A percentile compares a stretch with the other conserved stretches of the same genome.
Evolutionary conservation across 257 asterid species (phyloP).

Genomic region (Thymus mandschuricus): DNA sequence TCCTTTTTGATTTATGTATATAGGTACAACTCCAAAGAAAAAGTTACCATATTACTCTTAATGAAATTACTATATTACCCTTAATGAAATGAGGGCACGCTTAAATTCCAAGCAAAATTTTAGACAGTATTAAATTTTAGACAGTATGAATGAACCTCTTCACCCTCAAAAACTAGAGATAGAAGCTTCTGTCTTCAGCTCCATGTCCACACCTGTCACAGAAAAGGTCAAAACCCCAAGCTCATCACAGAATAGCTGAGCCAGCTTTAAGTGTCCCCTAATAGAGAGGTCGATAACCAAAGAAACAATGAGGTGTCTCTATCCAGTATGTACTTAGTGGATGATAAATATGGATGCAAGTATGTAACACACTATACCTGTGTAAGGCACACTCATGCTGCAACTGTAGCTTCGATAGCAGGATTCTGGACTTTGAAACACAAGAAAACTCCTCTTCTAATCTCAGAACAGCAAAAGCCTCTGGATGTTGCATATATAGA

Average conservation of each 20-base stretch:
- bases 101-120: too few relatives aligned
- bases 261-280: conserved; percentile 84
- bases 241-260: conserved; percentile 83
- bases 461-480: conserved; percentile 83
- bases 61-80: too few relatives aligned
- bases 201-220: conserved; percentile 92
- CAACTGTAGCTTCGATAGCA: conserved; percentile 76
- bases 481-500: conserved; percentile 43
- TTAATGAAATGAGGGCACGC: too few relatives aligned
- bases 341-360: conserved; percentile 6
- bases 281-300: conserved; percentile 25
- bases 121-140: too few relatives aligned
- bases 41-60: too few relatives aligned
- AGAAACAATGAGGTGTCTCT: conserved; percentile 28
- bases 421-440: conserved; percentile 79
- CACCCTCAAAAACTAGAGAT: too few relatives aligned
- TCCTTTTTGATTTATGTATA: too few relatives aligned
- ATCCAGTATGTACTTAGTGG: conserved; percentile 20
- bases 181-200: conserved; percentile 75
- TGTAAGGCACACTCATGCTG: conserved; percentile 89
- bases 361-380: conserved; percentile 43
- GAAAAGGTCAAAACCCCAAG: conserved; percentile 89
- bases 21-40: background rate
- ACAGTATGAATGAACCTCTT: too few relatives aligned
- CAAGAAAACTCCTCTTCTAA: conserved; percentile 78